A percentile compares a stretch with the other conserved stretches of the same genome.
Conservation (phyloP, 805 yeast species). For the Spathaspora gorwiae region DNA sequence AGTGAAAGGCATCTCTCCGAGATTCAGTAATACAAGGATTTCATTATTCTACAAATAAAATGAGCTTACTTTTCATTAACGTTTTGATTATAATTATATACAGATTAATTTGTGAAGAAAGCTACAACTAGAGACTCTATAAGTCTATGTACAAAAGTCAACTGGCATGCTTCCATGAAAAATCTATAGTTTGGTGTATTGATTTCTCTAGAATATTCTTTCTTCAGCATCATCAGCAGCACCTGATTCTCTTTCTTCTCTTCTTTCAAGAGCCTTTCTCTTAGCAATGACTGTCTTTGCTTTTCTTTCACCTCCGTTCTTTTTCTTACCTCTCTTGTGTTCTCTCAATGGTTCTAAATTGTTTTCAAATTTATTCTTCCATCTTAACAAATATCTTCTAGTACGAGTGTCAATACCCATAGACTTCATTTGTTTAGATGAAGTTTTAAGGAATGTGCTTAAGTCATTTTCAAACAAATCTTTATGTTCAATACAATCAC, state of each 20-base stretch:
- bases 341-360: conserved; percentile 52
- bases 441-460: conserved; percentile 54
- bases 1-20: too few relatives aligned
- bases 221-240: conserved; percentile 40
- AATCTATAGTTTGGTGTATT: too few relatives aligned
- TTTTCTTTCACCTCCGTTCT: conserved; percentile 82
- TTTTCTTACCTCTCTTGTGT: conserved; percentile 65
- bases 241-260: conserved; percentile 47
- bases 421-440: conserved; percentile 57
- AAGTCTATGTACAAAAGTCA: conserved; percentile 1
- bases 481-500: conserved; percentile 61
- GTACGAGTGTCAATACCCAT: conserved; percentile 71
- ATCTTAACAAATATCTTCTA: conserved; percentile 68
- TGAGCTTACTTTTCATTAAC: too few relatives aligned
- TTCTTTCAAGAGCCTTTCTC: conserved; percentile 54
- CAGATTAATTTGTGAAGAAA: too few relatives aligned
- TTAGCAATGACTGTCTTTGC: conserved; percentile 50
- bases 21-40: too few relatives aligned
- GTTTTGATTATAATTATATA: too few relatives aligned
- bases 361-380: conserved; percentile 64
- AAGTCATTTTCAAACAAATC: conserved; percentile 62
- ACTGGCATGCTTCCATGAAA: not conserved
- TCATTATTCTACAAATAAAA: too few relatives aligned
- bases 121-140: not conserved
- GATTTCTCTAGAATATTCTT: conserved; percentile 28